Base-by-base conservation (phyloP, 768 basidiomycete genomes). In the Naganishia vaughanmartiniae region DNA sequence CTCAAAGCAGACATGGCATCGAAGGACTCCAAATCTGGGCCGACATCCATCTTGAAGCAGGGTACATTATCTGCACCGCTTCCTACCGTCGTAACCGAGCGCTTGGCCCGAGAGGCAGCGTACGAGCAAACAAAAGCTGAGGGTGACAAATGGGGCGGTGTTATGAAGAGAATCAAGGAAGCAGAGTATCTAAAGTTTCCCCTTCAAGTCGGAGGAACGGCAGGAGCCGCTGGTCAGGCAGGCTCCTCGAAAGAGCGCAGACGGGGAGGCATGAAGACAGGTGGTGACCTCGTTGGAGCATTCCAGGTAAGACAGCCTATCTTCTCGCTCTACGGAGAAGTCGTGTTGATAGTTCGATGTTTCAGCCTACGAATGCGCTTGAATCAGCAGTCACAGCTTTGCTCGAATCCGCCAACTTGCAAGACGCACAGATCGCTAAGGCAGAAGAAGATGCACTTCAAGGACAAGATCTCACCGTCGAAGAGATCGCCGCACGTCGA, bases 111-210 rank as follows among this genome's bases (percentile, higher is more conserved):
- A 58, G 89, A 93, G 78, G 95, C 93, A 10, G 95, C 95, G 0
- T 96, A 95, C 78, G 93, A 93, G 76, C 86, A 90, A 81, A 97
- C 94, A 4, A 92, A 91, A 78, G 86, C 87, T 72, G 94, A 97
- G 80, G 89, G 95, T 1, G 87, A 90, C 73, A 96, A 95, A 83
- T 98, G 95, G 96, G 87, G 87, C 31, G 88, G 87, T 6, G 91
- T 92, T 3, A 95, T 97, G 89, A 91, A 90, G 80, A 86, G 87
- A 26, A 93, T 99, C 74, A 89, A 89, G 73, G 92, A 97, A 83
- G 91, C 90, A 55, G 65, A 84, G 63, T 77, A 81, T 33, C 74
- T 81, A 14, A 75, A 73, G 2, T 81, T 81, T 69, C 80, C 80
- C 58, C 70, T 80, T 17, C 75, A 80, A 57, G 76, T 70, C n/a